These are phyloP conservation scores for Umbelopsis vinacea DNA, from an alignment of 192 early-diverging fungal species.

Conservation along the genomic window DNA sequence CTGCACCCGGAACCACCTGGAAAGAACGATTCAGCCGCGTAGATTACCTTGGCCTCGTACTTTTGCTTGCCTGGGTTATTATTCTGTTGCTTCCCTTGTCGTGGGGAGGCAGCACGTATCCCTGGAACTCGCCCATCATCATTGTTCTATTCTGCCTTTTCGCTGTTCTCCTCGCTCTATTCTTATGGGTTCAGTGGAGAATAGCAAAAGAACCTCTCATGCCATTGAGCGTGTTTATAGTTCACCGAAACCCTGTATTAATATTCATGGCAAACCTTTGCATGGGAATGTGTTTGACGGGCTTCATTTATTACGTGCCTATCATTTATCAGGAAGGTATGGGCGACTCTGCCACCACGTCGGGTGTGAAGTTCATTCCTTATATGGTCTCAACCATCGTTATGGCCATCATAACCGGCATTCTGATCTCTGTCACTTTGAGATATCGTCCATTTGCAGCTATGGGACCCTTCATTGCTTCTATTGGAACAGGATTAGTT, in stretches of 20 bases:
- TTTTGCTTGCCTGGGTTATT: conserved; percentile 57
- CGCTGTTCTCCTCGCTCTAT: conserved; percentile 45
- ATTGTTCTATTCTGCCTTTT: conserved; percentile 61
- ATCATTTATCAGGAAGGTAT: conserved; percentile 75
- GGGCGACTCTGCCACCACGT: conserved; percentile 66
- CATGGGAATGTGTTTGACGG: conserved; percentile 38
- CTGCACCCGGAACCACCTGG: conserved; percentile 46
- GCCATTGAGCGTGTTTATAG: conserved; percentile 62
- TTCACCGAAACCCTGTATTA: conserved; percentile 44
- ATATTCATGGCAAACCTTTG: conserved; percentile 45
- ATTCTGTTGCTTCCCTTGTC: conserved; percentile 70
- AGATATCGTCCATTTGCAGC: conserved; percentile 66
- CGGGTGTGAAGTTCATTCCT: conserved; percentile 77
- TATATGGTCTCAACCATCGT: conserved; percentile 68
- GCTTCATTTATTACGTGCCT: conserved; percentile 70
- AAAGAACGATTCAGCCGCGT: conserved; percentile 54
- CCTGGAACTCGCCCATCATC: conserved; percentile 66
- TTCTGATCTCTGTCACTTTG: conserved; percentile 59
- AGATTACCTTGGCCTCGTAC: conserved; percentile 58
- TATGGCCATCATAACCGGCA: conserved; percentile 64
- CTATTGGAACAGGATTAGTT: conserved; percentile 64
- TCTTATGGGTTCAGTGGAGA: conserved; percentile 69
- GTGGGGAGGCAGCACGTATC: conserved; percentile 69
- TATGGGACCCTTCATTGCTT: conserved; percentile 62
- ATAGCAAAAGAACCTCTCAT: conserved; percentile 71